Evolutionary conservation across 2,329 filamentous ascomycete genomes (phyloP).

Genomic region (Incumbomyces lentus): DNA sequence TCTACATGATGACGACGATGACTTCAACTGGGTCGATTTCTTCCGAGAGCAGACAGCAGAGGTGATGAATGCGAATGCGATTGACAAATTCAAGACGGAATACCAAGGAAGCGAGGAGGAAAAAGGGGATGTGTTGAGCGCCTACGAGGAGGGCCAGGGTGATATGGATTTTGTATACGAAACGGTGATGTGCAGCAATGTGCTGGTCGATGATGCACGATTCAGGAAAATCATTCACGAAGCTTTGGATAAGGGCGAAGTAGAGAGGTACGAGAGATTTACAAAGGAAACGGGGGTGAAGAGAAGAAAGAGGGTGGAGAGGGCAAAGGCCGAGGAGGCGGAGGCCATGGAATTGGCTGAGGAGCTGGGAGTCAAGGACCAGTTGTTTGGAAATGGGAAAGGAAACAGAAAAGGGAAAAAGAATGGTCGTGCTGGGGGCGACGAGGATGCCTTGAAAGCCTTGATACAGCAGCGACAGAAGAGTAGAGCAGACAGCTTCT

Average conservation of each 20-base stretch:
- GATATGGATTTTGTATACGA: conserved; percentile 70
- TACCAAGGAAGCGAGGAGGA: conserved; percentile 88
- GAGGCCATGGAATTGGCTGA: conserved; percentile 68
- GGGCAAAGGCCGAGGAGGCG: conserved; percentile 55
- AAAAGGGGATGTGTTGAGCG: conserved; percentile 61
- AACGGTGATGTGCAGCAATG: conserved; percentile 74
- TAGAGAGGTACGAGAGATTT: conserved; percentile 59
- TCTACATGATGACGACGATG: conserved; percentile 57
- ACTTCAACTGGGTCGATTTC: conserved; percentile 84
- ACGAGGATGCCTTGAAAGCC: conserved; percentile 50
- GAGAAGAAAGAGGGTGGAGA: conserved; percentile 48
- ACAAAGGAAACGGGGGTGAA: conserved; percentile 60
- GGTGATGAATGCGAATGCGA: conserved; percentile 61
- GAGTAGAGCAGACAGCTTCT: conserved; percentile 47
- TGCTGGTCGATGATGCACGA: conserved; percentile 72
- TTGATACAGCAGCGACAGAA: conserved; percentile 34
- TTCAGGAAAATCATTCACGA: conserved; percentile 72
- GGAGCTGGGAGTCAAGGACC: conserved; percentile 63
- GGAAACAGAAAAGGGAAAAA: conserved; percentile 31
- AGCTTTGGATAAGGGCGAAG: conserved; percentile 61
- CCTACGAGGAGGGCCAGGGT: conserved; percentile 64
- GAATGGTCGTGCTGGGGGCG: conserved; percentile 13
- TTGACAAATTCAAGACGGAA: conserved; percentile 61
- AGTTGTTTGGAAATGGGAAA: conserved; percentile 46
- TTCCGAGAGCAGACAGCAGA: conserved; percentile 76